These are phyloP conservation scores for Aspergillus niger DNA, from an alignment of 2,329 filamentous ascomycete genomes.

Conservation along the genomic window DNA sequence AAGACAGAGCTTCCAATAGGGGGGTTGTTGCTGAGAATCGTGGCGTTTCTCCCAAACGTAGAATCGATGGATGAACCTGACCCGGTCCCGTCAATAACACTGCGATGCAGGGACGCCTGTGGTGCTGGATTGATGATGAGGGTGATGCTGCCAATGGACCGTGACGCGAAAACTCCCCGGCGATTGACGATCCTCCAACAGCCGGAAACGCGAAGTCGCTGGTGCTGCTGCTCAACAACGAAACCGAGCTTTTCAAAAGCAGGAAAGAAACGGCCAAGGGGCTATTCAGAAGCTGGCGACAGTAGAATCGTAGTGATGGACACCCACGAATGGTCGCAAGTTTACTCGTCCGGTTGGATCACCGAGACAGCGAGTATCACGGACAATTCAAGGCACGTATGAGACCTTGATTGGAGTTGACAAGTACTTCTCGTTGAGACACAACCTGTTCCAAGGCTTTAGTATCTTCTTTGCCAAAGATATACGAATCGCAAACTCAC, in stretches of 20 bases:
- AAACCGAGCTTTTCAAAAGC: neutral
- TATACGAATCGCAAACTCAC: conserved; percentile 11
- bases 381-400: neutral
- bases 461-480: neutral
- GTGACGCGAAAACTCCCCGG: conserved; percentile 10
- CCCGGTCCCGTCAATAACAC: neutral
- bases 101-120: neutral
- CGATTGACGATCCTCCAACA: conserved; percentile 10
- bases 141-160: conserved; percentile 5
- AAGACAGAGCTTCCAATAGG: neutral
- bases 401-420: too few species aligned
- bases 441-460: neutral
- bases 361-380: neutral
- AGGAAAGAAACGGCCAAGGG: too few species aligned
- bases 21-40: neutral
- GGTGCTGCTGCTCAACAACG: conserved; percentile 2
- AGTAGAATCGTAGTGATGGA: neutral
- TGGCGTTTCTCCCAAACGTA: neutral
- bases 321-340: too few species aligned
- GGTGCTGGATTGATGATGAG: neutral
- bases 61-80: neutral
- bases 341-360: too few species aligned
- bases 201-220: conserved; percentile 16
- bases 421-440: too few species aligned
- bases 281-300: neutral